phyloP scores from a whole-genome alignment of 805 yeast genomes.

The Metschnikowia kunwiensis region DNA sequence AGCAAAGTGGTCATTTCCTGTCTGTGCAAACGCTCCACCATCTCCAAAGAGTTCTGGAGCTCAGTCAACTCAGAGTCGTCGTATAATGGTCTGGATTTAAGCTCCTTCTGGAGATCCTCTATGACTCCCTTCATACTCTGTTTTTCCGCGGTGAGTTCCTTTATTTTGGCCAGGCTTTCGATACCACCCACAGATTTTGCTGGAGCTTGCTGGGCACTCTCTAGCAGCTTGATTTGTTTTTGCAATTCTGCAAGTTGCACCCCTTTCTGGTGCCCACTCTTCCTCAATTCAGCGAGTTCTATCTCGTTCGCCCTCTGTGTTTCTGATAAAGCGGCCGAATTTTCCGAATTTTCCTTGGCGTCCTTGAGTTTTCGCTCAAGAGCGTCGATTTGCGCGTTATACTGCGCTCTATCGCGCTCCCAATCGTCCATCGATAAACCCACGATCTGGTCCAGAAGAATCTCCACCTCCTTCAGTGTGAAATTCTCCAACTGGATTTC shows the following conservation, averaged over 20 bases:
- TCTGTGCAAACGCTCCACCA: constrained; percentile 39
- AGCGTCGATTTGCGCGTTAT: constrained; percentile 6
- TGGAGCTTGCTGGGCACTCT: too few relatives aligned
- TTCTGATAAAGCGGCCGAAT: background rate
- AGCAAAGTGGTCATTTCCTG: constrained; percentile 29
- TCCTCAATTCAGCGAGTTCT: constrained; percentile 2
- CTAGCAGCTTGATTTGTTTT: constrained; percentile 1
- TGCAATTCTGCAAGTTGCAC: constrained; percentile 1
- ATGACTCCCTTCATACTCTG: constrained; percentile 14
- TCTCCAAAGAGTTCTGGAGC: constrained; percentile 42
- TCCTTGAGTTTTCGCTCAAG: constrained; percentile 4
- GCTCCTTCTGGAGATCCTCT: constrained; percentile 29
- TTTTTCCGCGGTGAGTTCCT: background rate
- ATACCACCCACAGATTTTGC: too few relatives aligned
- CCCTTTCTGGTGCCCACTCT: background rate
- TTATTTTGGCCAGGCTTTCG: background rate
- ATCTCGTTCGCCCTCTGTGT: background rate
- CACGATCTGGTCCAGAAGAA: constrained; percentile 9
- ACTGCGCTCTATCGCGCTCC: constrained; percentile 9
- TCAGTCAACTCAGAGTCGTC: constrained; percentile 37
- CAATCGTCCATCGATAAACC: constrained; percentile 12
- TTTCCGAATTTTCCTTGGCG: background rate
- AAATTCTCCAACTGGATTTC: constrained; percentile 12
- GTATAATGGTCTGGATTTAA: constrained; percentile 39
- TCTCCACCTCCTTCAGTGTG: constrained; percentile 2